A percentile compares a stretch with the other conserved stretches of the same genome.
These are phyloP conservation scores for Calonectria ilicicola DNA, from an alignment of 2,329 filamentous ascomycete species.

Conservation along the genomic window DNA sequence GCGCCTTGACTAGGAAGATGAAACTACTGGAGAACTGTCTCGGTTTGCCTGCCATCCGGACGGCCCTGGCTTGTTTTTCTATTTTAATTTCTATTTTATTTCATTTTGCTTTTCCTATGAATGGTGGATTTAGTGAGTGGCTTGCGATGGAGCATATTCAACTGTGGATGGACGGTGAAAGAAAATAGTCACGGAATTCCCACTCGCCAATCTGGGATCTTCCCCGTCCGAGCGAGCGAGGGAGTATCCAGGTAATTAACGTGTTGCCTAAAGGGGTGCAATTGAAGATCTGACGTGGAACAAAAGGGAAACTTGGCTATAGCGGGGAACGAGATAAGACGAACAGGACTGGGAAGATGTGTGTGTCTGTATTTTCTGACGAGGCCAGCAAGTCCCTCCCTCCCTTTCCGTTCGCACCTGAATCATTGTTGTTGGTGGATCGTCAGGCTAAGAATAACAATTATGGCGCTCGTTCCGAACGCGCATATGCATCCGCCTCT, in stretches of 20 bases:
- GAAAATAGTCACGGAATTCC: neutral
- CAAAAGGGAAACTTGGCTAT: conserved; percentile 6
- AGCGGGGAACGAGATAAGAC: conserved; percentile 7
- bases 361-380: neutral
- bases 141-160: neutral
- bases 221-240: conserved; percentile 9
- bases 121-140: neutral
- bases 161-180: neutral
- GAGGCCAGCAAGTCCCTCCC: neutral
- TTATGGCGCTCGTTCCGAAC: conserved; percentile 2
- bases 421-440: neutral
- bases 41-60: neutral
- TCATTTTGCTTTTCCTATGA: no score
- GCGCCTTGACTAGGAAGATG: conserved; percentile 2
- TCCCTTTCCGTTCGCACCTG: neutral
- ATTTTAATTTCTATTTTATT: no score
- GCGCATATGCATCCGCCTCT: neutral
- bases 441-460: neutral
- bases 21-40: neutral
- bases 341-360: neutral
- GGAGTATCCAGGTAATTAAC: neutral
- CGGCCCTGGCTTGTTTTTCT: no score
- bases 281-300: conserved; percentile 3
- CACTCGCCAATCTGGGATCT: neutral
- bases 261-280: neutral